phyloP scores from a whole-genome alignment of 2,329 filamentous ascomycete species.

The Hymenoscyphus linearis region DNA sequence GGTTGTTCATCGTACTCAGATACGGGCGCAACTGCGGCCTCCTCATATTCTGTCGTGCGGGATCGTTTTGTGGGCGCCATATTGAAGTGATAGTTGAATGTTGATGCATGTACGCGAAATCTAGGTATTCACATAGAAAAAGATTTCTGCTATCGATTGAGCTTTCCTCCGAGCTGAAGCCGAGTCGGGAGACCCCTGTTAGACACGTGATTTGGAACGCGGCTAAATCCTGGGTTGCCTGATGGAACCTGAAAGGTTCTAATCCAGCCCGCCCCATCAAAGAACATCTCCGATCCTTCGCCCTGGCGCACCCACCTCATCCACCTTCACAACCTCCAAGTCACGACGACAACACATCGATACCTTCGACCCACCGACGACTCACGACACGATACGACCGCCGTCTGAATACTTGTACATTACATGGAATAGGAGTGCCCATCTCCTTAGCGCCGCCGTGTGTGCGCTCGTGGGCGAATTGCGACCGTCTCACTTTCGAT shows the following conservation, averaged over 20 bases:
- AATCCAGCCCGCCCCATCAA: slow-evolving; percentile 4
- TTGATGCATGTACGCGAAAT: background rate
- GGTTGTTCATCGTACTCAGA: slow-evolving; percentile 23
- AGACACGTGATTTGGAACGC: background rate
- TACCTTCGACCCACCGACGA: slow-evolving; percentile 1
- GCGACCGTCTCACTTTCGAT: slow-evolving; percentile 16
- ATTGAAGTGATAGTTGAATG: slow-evolving; percentile 6
- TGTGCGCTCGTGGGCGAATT: slow-evolving; percentile 17
- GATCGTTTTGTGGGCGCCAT: slow-evolving; percentile 27
- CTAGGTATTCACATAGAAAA: background rate
- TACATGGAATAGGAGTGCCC: slow-evolving; percentile 20
- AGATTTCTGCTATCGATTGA: slow-evolving; percentile 3
- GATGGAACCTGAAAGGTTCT: background rate
- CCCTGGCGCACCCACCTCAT: background rate
- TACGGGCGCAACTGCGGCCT: slow-evolving; percentile 11
- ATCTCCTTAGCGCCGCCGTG: slow-evolving; percentile 16
- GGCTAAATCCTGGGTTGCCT: background rate
- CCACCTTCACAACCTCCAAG: slow-evolving; percentile 1
- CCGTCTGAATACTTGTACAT: background rate
- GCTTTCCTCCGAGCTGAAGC: background rate
- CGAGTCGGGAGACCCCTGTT: background rate
- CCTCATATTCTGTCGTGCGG: slow-evolving; percentile 21
- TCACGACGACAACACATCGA: slow-evolving; percentile 14
- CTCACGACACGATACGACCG: slow-evolving; percentile 6
- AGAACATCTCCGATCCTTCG: slow-evolving; percentile 13